Evolutionary conservation across 2,329 filamentous ascomycete genomes (phyloP).

Genomic region (Chaetomium sp.): DNA sequence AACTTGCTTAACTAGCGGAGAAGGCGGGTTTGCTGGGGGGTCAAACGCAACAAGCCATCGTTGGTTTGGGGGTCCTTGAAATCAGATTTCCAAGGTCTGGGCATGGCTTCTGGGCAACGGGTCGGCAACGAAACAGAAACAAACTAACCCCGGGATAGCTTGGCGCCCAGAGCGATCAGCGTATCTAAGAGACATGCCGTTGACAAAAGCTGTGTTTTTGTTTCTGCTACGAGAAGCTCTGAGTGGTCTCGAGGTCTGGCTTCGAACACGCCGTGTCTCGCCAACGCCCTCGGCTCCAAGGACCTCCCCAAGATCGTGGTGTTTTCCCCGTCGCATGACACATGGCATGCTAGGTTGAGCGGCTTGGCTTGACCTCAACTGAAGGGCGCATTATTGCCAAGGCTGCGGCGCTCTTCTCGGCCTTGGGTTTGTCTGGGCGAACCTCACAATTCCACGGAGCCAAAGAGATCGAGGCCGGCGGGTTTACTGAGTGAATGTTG

Average conservation of each 20-base stretch:
- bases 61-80: slow-evolving; percentile 1
- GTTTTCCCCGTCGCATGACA: neutral
- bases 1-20: too few relatives aligned
- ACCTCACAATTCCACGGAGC: slow-evolving; percentile 2
- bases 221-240: too few relatives aligned
- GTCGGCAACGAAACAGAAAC: slow-evolving; percentile 4
- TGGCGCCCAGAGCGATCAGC: slow-evolving; percentile 20
- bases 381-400: slow-evolving; percentile 9
- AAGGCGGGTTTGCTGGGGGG: too few relatives aligned
- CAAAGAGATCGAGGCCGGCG: too few relatives aligned
- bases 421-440: slow-evolving; percentile 3
- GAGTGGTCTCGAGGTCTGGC: too few relatives aligned
- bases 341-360: neutral
- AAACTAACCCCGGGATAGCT: slow-evolving; percentile 5
- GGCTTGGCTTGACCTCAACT: slow-evolving; percentile 2
- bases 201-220: neutral
- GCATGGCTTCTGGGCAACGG: slow-evolving; percentile 11
- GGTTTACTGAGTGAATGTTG: too few relatives aligned
- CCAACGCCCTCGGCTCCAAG: neutral
- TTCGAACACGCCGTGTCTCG: neutral
- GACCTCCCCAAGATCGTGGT: neutral
- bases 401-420: slow-evolving; percentile 6
- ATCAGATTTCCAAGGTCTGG: slow-evolving; percentile 6
- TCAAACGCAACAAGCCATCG: neutral
- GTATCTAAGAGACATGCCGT: neutral